phyloP scores from a whole-genome alignment of 2,329 filamentous ascomycete genomes.

The Cadophora luteo-olivacea region DNA sequence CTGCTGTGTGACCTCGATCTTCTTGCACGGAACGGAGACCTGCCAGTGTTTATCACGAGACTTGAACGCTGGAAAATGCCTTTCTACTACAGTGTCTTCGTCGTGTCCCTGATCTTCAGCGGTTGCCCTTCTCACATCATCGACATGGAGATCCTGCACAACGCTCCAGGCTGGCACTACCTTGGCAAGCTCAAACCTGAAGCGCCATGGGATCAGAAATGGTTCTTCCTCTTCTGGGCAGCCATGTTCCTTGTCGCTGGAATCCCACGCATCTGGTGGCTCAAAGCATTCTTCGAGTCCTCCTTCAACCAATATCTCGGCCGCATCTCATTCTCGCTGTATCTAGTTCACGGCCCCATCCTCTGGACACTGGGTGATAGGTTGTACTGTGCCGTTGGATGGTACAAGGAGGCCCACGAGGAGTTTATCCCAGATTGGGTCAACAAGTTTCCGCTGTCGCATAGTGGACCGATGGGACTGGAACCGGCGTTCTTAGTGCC shows the following conservation, averaged over 20 bases:
- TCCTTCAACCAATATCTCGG: constrained; percentile 67
- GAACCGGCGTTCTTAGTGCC: constrained; percentile 65
- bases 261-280: constrained; percentile 62
- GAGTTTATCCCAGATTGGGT: constrained; percentile 63
- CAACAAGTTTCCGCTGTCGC: constrained; percentile 60
- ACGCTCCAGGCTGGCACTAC: constrained; percentile 55
- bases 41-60: constrained; percentile 55
- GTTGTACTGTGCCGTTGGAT: constrained; percentile 67
- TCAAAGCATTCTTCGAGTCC: constrained; percentile 64
- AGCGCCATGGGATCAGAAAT: constrained; percentile 70
- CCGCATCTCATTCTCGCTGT: constrained; percentile 66
- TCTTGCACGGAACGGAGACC: constrained; percentile 54
- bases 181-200: constrained; percentile 65
- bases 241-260: constrained; percentile 61
- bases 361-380: constrained; percentile 66
- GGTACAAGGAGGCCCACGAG: constrained; percentile 55
- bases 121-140: constrained; percentile 58
- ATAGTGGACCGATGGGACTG: constrained; percentile 62
- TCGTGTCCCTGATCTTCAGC: constrained; percentile 60
- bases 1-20: constrained; percentile 66
- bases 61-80: constrained; percentile 55
- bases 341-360: constrained; percentile 69
- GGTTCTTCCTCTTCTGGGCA: constrained; percentile 71
- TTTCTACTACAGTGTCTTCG: constrained; percentile 59
- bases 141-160: constrained; percentile 48